Evolutionary conservation across 2,329 filamentous ascomycete genomes (phyloP), one percentile per base, ranked within the genome.

Genomic region (Colletotrichum liriopes): DNA sequence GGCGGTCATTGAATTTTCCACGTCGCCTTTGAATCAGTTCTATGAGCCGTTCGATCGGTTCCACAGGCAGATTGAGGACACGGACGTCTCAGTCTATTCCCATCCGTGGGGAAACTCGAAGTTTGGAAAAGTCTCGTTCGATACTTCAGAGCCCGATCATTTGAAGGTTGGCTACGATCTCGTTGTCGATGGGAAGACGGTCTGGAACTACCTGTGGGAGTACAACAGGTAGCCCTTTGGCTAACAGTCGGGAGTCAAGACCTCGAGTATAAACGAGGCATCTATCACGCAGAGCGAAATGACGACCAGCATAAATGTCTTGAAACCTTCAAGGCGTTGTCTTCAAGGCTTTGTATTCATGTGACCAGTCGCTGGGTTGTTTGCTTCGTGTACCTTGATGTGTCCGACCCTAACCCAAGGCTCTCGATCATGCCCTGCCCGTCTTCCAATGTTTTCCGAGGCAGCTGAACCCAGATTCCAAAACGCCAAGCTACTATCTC

Each of bases 1-100:
- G 3, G 79, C 83, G 0, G 86, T 93, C 5, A 89, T 92, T 72
- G 91, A 93, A 77, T 93, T 93, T 81, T 90, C 88, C 71, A 90
- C 89, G 2, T 90, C 88, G 7, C 91, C 91, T 1, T 76, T 93
- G 65, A 91, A 86, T 75, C 92, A 93, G 89, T 93, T 93, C 78
- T 93, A 92, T 76, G 82, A 93, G 3, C 91, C 91, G 0, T 82
- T 91, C 41, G 82, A 67, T 26, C 68, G 90, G 16, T 92, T 90
- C 5, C 93, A 93, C 78, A 82, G 83, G 65, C 90, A 92, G 78
- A 84, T 86, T 1, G 88, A 91, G 65, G 59, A 72, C 20, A 72
- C 65, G 20, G 70, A 61, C 32, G 39, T 72, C 2, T 69, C 65
- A 12, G 70, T 72, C 12, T 67, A 65, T 35, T 72, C 59, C 18